Evolutionary conservation across 345 rosid species (phyloP).

Genomic region (Pistacia vera): DNA sequence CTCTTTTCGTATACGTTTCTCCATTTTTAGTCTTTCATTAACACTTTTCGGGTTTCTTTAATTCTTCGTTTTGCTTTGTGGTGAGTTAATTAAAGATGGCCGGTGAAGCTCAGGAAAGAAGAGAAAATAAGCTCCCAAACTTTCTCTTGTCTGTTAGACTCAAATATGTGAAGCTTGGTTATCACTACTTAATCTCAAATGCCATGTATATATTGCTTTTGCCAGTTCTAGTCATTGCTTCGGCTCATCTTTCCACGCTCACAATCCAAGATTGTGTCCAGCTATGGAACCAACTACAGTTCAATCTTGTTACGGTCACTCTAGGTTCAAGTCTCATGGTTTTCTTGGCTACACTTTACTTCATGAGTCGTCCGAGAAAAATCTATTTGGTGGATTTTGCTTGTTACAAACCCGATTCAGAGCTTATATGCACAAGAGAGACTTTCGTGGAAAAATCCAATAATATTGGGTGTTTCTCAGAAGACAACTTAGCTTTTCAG

Average conservation of each 20-base stretch:
- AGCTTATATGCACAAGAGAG: slow-evolving; percentile 45
- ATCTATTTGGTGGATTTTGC: slow-evolving; percentile 71
- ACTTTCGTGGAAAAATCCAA: slow-evolving; percentile 47
- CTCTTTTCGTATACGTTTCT: not conserved
- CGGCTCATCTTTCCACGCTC: slow-evolving; percentile 58
- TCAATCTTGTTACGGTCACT: slow-evolving; percentile 52
- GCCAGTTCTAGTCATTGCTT: slow-evolving; percentile 40
- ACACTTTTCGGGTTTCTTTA: not conserved
- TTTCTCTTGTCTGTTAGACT: slow-evolving; percentile 63
- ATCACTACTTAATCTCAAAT: slow-evolving; percentile 75
- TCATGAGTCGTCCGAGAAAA: slow-evolving; percentile 65
- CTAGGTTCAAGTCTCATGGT: slow-evolving; percentile 41
- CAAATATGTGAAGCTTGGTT: slow-evolving; percentile 81
- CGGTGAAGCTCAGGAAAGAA: not conserved
- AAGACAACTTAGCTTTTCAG: slow-evolving; percentile 72
- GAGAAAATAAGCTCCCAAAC: slow-evolving; percentile 53
- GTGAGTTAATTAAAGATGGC: slow-evolving; percentile 11
- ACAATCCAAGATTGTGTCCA: slow-evolving; percentile 36
- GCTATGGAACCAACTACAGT: slow-evolving; percentile 56
- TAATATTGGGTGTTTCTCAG: slow-evolving; percentile 44
- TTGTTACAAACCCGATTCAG: slow-evolving; percentile 57
- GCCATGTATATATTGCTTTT: slow-evolving; percentile 58
- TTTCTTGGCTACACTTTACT: slow-evolving; percentile 61
- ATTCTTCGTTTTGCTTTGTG: not conserved
- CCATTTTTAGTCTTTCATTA: not conserved